Base-by-base conservation (phyloP, 2,329 filamentous ascomycete species). In the Aspergillus clavatus region DNA sequence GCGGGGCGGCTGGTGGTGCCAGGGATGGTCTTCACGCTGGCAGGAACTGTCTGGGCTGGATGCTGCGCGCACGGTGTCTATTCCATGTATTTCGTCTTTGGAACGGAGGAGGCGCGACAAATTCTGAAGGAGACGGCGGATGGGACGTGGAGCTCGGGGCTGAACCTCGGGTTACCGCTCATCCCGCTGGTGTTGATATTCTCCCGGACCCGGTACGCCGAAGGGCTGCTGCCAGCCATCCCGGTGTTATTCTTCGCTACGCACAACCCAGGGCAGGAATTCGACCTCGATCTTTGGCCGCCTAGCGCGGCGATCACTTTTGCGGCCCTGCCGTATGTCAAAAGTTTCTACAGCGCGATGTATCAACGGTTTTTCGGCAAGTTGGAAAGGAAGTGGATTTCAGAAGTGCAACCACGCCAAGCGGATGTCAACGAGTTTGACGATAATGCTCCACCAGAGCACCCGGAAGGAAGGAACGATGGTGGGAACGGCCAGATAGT, bases 151-250 rank as follows among this genome's bases (percentile, higher is more conserved):
- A 62, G 64, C 56, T 77, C 77, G 62, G 69, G 76, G 19, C 59
- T 82, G 33, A 75, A 78, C 46, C 55, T 84, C 22, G 82, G 82
- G 2, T 64, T 88, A 3, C 81, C 84, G 1, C 70, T 87, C 5
- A 85, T 90, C 46, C 84, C 82, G 0, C 73, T 84, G 8, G 74
- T 81, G 2, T 72, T 90, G 7, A 73, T 89, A 8, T 73, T 85
- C n/a, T 83, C 83, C 16, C 74, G 86, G 26, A 81, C 83, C 21
- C 75, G 72, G 2, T 72, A 84, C 38, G 78, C 80, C 23, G 84
- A 88, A 54, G 76, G 77, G 3, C 69, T 84, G 6, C 70, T 86
- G 5, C 82, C 82, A 2, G 76, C 80, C 16, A 71, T 85, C 14
- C 82, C 82, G 0, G 74, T 86, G 44, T 61, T 77, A 29, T 75